Evolutionary conservation across 495 filamentous ascomycete species (phyloP), one percentile per base, ranked within the genome.

Genomic region (Hypomontagnella submonticulosa): DNA sequence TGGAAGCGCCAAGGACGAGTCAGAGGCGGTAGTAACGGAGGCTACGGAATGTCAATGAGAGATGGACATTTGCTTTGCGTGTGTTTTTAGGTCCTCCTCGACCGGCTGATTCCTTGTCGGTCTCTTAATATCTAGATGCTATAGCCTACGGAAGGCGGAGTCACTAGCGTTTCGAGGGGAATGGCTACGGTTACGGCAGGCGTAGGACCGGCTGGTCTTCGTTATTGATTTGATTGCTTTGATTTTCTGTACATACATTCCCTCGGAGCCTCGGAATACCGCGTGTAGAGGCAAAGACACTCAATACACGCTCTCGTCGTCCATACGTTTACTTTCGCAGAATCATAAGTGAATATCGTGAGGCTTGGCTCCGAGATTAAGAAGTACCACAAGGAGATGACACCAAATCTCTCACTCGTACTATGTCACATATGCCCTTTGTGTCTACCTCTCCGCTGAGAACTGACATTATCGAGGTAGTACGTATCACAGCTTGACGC

Each of bases 1-100:
- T 70, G 82, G 76, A 36, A 87, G 83, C 65, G 81, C 84, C 15
- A 84, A 83, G 53, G 86, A 83, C 37, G 84, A 80, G 49, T 58
- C 60, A 9, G 74, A 74, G 30, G 62, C 59, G 6, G 62, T 69
- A 1, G 33, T 72, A 16, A 33, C 50, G 10, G 60, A 56, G 9
- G 38, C 41, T 20, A 10, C 63, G 1, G 62, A 57, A 16, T 67
- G 60, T 42, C 66, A 55, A 63, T 58, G 41, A 40, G 0, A 34
- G 30, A 9, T 6, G 16, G 41, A 20, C 7, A 6, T 53, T 23
- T 40, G n/a, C 34, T 38, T 47, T 41, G 36, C 23, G 8, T 30
- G 37, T 42, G 23, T 49, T 58, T 65, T 6, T 53, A 27, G 7
- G 15, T 10, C 36, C 10, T 16, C 15, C 42, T 36, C 9, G 55